Percentiles rank a stretch among this genome's conserved stretches.
These are phyloP conservation scores for Eucalyptus albens DNA, from an alignment of 345 rosid genomes.

Conservation along the genomic window DNA sequence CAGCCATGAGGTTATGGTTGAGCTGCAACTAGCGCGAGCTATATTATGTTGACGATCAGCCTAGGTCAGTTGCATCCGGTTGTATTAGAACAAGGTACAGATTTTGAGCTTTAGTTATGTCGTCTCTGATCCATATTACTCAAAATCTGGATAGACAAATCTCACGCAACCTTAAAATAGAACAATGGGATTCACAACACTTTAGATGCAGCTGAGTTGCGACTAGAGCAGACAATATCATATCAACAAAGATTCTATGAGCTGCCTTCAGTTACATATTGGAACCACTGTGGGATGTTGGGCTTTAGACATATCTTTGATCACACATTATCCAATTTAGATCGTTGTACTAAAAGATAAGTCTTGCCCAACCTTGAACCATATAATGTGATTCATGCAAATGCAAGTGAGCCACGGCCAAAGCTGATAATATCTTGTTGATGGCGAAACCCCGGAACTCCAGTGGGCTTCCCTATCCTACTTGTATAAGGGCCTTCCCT, in stretches of 20 bases:
- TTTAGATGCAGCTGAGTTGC: background rate
- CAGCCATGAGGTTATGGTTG: background rate
- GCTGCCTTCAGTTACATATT: background rate
- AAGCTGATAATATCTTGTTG: background rate
- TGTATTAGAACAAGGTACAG: background rate
- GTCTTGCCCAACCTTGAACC: background rate
- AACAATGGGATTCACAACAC: background rate
- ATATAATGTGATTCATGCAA: background rate
- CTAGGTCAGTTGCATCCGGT: background rate
- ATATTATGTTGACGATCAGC: background rate
- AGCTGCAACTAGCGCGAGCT: background rate
- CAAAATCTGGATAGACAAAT: background rate
- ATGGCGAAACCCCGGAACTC: background rate
- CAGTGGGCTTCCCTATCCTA: background rate
- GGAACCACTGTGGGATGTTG: background rate
- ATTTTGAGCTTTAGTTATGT: background rate
- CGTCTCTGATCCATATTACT: rapidly evolving
- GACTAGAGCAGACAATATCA: background rate
- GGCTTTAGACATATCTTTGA: background rate
- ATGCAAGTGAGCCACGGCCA: background rate
- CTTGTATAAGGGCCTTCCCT: background rate
- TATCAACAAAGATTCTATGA: background rate
- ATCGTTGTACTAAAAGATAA: background rate
- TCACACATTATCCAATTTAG: background rate
- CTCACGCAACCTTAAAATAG: background rate